Conservation (phyloP, 306 rosid genomes). For the Acmispon strigosus region DNA sequence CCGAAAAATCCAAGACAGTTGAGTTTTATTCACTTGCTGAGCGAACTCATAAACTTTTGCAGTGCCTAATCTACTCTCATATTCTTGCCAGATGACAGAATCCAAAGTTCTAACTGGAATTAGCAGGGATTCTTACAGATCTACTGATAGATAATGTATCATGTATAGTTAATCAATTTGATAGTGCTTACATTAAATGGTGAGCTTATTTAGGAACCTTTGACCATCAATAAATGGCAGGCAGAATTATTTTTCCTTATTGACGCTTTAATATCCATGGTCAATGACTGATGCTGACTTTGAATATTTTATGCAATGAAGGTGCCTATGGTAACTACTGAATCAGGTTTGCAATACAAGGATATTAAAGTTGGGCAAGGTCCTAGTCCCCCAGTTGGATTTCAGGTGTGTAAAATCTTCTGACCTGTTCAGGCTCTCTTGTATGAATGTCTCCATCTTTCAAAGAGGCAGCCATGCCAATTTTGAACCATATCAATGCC, state of each 20-base stretch:
- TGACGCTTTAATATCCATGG: neutral
- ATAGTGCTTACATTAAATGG: no score
- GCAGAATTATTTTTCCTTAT: no score
- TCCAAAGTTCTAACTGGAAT: neutral
- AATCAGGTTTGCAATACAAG: slow-evolving; percentile 87
- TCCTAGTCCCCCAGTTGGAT: slow-evolving; percentile 89
- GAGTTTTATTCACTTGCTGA: neutral
- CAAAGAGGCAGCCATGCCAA: neutral
- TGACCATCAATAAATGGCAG: no score
- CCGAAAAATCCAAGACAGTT: neutral
- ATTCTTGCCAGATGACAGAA: neutral
- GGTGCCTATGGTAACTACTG: slow-evolving; percentile 84
- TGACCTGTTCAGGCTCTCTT: slow-evolving; percentile 15
- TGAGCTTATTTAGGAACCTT: no score
- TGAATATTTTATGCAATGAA: slow-evolving; percentile 30
- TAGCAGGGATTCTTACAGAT: neutral
- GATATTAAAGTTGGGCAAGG: slow-evolving; percentile 86
- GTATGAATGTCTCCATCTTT: neutral
- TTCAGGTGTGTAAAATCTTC: slow-evolving; percentile 57
- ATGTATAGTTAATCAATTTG: no score
- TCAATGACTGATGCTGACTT: slow-evolving; percentile 1
- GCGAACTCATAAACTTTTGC: neutral
- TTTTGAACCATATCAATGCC: neutral
- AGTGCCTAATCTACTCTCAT: neutral
- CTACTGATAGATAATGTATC: neutral